Evolutionary conservation across 306 rosid genomes (phyloP), one percentile per base, ranked within the genome.

Genomic region (Comarum palustre): DNA sequence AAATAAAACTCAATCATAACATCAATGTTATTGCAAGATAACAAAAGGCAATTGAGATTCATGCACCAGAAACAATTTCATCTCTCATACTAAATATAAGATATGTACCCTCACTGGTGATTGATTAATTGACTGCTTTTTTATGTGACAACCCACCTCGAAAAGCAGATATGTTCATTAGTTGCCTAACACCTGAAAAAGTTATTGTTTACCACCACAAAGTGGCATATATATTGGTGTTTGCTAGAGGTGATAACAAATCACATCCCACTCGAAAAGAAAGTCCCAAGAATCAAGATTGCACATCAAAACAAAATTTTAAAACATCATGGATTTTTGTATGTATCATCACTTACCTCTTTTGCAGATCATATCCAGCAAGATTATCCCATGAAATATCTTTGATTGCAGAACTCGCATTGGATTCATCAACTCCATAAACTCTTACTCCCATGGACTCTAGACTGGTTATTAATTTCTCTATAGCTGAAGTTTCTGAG

Each of bases 281-380:
- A 61, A 31, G 17, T 4, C 1, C 1, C 6, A 61, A 16, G 13
- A 31, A 31, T 8, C 66, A 61, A 61, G 42, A 16, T 32, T 32
- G 66, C 66, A 58, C 22, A 15, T 16, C 66, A 2, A 32, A 31
- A 32, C 16, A 61, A 3, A 61, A 61, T 5, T 15, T 6, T 6
- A 58, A 10, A 16, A 61, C 13, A 60, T 0, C 20, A 31, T 32
- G 31, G 8, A 58, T 13, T 27, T 61, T 32, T 1, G 24, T 60
- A 3, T 1, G 9, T 13, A 41, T 27, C 69, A 59, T 46, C 38
- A 77, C 88, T 66, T 79, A 93, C 98, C 97, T 73, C 51, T 93
- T 93, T 68, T 93, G 98, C 70, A 82, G 82, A 75, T 87, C 92
- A 83, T 93, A 93, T 51, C 98, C 98, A 19, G 97, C 98, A 73